These are phyloP conservation scores for Simmondsia chinensis DNA, from an alignment of 148 eudicot species.

Conservation along the genomic window DNA sequence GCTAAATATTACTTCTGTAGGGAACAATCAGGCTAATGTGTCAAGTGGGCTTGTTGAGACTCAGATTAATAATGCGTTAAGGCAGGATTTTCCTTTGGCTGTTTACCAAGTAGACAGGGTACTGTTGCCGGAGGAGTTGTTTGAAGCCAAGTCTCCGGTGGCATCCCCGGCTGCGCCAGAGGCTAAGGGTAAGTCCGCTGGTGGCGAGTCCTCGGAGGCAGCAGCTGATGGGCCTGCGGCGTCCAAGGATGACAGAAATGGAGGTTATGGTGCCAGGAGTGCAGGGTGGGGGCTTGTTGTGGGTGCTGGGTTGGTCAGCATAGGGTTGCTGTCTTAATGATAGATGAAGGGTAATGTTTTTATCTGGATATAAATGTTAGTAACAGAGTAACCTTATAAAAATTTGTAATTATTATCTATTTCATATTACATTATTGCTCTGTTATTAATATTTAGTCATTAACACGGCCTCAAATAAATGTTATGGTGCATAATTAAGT, in stretches of 20 bases:
- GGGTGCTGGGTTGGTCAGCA: slow-evolving; percentile 28
- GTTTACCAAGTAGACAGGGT: slow-evolving; percentile 62
- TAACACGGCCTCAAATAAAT: too few species aligned
- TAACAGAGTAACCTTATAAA: too few species aligned
- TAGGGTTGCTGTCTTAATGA: slow-evolving; percentile 27
- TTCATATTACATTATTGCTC: too few species aligned
- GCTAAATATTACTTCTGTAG: slow-evolving; percentile 28
- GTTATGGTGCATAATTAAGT: too few species aligned
- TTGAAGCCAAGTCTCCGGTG: slow-evolving; percentile 26
- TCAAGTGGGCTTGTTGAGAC: slow-evolving; percentile 33
- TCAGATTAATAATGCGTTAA: slow-evolving; percentile 33
- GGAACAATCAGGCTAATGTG: slow-evolving; percentile 45
- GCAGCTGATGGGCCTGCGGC: slow-evolving; percentile 6
- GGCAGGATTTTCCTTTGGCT: slow-evolving; percentile 33
- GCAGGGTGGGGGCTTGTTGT: slow-evolving; percentile 32
- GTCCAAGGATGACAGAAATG: slow-evolving; percentile 10
- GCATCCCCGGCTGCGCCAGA: slow-evolving; percentile 5
- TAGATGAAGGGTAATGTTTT: too few species aligned
- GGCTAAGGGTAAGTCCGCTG: background rate
- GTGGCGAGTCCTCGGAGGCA: slow-evolving; percentile 3
- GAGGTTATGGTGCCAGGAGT: slow-evolving; percentile 16
- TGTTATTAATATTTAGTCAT: too few species aligned
- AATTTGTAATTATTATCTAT: too few species aligned
- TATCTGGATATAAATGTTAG: too few species aligned
- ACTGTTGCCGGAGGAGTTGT: slow-evolving; percentile 38